Evolutionary conservation across 75 land plant genomes (phyloP).

Genomic region (Adiantum capillusveneris): DNA sequence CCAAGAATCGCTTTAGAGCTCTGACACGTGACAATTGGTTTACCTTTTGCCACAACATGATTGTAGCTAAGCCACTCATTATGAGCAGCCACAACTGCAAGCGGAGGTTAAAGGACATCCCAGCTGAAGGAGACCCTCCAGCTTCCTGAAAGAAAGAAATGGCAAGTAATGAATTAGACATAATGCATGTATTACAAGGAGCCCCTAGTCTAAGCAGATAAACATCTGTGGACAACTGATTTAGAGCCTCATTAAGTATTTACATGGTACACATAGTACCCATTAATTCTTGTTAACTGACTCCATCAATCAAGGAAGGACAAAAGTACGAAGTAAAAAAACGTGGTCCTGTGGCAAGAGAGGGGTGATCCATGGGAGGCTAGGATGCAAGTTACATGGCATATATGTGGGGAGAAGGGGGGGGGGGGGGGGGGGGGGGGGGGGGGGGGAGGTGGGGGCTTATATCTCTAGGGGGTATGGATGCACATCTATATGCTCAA

Average conservation of each 20-base stretch:
- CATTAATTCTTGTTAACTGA: background rate
- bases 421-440: no score
- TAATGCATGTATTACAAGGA: background rate
- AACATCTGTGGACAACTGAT: no score
- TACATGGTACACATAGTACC: background rate
- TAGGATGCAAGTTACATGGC: no score
- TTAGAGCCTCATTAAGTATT: background rate
- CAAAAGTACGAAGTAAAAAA: no score
- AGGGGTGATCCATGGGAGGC: no score
- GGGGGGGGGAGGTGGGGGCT: no score
- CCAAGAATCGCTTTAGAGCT: background rate
- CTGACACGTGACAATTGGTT: background rate
- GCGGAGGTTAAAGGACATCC: slow-evolving; percentile 29
- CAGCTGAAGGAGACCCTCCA: slow-evolving; percentile 32
- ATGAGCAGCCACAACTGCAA: slow-evolving; percentile 28
- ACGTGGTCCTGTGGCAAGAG: no score
- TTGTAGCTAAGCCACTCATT: slow-evolving; percentile 8
- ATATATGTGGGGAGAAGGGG: no score
- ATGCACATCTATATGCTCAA: no score
- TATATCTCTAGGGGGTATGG: no score
- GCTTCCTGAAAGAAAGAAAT: slow-evolving; percentile 6
- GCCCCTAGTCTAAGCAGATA: no score
- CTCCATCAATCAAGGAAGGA: no score
- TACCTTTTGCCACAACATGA: slow-evolving; percentile 37
- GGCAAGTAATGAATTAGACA: background rate